Base-by-base conservation (phyloP, 352 stramenopile species). In the Globisporangium sylvaticum region DNA sequence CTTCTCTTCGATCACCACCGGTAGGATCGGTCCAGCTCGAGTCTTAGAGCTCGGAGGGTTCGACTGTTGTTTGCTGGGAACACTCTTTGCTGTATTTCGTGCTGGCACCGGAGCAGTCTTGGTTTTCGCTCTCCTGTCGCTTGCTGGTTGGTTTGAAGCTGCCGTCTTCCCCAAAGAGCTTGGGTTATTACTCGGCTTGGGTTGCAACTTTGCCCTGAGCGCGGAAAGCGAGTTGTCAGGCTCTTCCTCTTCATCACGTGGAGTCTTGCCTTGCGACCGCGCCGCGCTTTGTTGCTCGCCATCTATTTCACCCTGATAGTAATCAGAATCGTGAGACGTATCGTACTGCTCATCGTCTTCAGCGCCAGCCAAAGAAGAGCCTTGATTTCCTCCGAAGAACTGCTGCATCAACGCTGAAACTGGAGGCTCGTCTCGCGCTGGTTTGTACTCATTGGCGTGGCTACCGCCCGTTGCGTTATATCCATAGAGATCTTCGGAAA, bases 1-100 rank as follows among this genome's bases (percentile, higher is more conserved):
- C 27, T 93, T 94, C 64, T 95, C 84, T 74, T 95, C 83, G n/a
- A 94, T 84, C 14, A 88, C 81, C 18, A 80, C 68, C 9, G 87
- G 87, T 0, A 95, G 32, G 1, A 87, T 68, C 29, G 68, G 66
- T 15, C 57, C 61, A 14, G 52, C 42, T 25, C 60, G 34, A 20
- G 52, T 20, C 12, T 57, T 58, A 9, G 62, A 46, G 18, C 20
- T 31, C 59, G 69, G 8, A 15, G 60, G 10, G 25, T 27, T 57
- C 20, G 12, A 24, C 31, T 58, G 69, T 15, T n/a, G 34, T 34
- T 67, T 46, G 25, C 25, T 58, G 31, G 39, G 15, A 48, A 22
- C 18, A 20, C 39, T 48, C 10, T 59, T 27, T n/a, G 4, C 20
- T n/a, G 20, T 56, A 24, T 34, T 59, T 44, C 54, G 54, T 27